Percentiles rank a stretch among this genome's conserved stretches.
Conservation (phyloP, 176 grass and related monocot genomes). For the Carex littledalei region DNA sequence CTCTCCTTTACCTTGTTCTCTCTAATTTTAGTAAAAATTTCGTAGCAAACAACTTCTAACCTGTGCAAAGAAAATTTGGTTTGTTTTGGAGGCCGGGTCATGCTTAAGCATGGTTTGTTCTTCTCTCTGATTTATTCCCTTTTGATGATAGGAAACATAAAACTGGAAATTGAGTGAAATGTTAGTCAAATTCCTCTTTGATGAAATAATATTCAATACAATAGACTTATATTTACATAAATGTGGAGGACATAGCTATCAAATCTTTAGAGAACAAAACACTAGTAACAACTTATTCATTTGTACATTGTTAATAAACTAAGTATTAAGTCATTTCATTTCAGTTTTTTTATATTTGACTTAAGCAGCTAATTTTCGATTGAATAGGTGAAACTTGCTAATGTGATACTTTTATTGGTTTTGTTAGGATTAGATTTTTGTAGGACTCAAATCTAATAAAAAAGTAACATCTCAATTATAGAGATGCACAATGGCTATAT, state of each 20-base stretch:
- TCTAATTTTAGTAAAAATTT: too few relatives aligned
- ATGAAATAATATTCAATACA: neutral
- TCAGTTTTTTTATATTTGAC: neutral
- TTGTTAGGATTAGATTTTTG: neutral
- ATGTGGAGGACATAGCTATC: neutral
- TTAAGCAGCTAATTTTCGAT: neutral
- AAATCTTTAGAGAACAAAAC: neutral
- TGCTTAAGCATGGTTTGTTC: too few relatives aligned
- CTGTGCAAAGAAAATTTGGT: too few relatives aligned
- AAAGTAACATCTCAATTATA: neutral
- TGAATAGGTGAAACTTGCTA: neutral
- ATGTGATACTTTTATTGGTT: neutral
- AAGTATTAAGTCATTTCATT: neutral
- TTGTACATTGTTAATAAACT: neutral
- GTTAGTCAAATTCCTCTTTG: neutral
- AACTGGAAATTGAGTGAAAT: neutral
- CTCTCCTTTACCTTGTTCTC: too few relatives aligned
- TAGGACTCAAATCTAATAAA: neutral
- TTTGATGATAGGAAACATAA: slow-evolving; percentile 14
- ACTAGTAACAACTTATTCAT: neutral
- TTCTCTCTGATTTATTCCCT: slow-evolving; percentile 22
- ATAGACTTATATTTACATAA: neutral
- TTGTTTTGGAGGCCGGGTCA: too few relatives aligned
- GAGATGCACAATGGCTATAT: neutral
- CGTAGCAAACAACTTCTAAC: too few relatives aligned